These are phyloP conservation scores for Umbelopsis ramanniana DNA, from an alignment of 192 early-diverging fungal genomes.

Conservation along the genomic window DNA sequence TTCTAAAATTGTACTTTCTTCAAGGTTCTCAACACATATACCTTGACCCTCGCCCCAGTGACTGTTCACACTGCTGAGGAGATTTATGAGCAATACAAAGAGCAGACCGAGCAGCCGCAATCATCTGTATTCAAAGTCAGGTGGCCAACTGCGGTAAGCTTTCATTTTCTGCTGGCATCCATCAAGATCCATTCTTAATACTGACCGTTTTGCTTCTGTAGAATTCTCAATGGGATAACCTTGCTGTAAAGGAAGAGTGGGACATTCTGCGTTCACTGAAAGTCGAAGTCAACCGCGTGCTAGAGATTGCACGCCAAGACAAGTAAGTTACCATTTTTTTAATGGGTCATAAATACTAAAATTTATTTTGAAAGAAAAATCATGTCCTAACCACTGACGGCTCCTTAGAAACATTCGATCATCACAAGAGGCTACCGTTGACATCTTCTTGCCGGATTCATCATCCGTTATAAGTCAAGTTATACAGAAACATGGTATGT, in stretches of 20 bases:
- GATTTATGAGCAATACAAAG: slow-evolving; percentile 67
- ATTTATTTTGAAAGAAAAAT: not conserved
- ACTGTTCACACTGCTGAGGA: slow-evolving; percentile 73
- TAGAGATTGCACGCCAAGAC: slow-evolving; percentile 57
- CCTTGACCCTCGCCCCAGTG: slow-evolving; percentile 65
- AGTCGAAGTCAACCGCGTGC: slow-evolving; percentile 50
- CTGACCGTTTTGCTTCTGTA: not conserved
- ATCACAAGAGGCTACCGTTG: slow-evolving; percentile 56
- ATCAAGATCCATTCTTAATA: slow-evolving; percentile 29
- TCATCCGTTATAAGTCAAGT: not conserved
- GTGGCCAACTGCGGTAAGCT: slow-evolving; percentile 57
- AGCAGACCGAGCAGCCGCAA: slow-evolving; percentile 41
- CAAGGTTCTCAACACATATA: slow-evolving; percentile 65
- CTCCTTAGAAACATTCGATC: slow-evolving; percentile 45
- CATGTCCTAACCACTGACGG: not conserved
- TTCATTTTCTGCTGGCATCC: slow-evolving; percentile 28
- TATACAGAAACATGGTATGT: slow-evolving; percentile 27
- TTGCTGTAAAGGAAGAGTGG: slow-evolving; percentile 46
- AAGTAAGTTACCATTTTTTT: slow-evolving; percentile 38
- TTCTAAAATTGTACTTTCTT: too few species aligned
- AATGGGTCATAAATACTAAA: too few species aligned
- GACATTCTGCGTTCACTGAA: slow-evolving; percentile 47
- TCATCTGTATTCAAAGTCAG: slow-evolving; percentile 61
- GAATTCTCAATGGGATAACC: slow-evolving; percentile 48
- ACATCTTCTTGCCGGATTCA: slow-evolving; percentile 32